A percentile compares a stretch with the other conserved stretches of the same genome.
phyloP scores from a whole-genome alignment of 2,329 filamentous ascomycete genomes.

The Fusarium brachygibbosum region DNA sequence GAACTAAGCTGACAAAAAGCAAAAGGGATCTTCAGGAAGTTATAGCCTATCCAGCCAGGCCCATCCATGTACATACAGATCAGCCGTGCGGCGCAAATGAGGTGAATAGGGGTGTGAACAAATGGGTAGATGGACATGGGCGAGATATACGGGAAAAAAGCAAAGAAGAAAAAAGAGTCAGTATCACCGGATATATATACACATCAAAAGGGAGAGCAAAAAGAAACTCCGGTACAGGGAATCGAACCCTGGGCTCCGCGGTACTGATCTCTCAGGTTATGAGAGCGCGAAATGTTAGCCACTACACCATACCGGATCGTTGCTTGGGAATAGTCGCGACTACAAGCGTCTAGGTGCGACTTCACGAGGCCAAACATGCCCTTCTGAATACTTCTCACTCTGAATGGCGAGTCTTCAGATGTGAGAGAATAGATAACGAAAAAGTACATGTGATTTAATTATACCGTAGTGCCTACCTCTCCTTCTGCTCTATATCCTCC shows the following conservation, averaged over 20 bases:
- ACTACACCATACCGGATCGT: constrained; percentile 53
- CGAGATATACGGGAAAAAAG: not conserved
- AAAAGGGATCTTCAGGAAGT: constrained; percentile 17
- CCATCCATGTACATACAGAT: not conserved
- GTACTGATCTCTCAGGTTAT: constrained; percentile 34
- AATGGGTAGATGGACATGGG: not conserved
- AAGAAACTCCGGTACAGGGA: constrained; percentile 47
- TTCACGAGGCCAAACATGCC: too few relatives aligned
- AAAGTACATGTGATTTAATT: constrained; percentile 12
- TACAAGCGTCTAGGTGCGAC: not conserved
- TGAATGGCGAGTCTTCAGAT: not conserved
- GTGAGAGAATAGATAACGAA: constrained; percentile 5
- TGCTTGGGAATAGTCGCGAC: not conserved
- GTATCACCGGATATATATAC: not conserved
- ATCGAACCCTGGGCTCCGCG: constrained; percentile 50
- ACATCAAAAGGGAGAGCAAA: not conserved
- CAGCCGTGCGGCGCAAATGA: not conserved
- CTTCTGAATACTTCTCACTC: not conserved
- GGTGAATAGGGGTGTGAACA: not conserved
- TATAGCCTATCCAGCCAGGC: not conserved
- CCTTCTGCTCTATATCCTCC: constrained; percentile 31
- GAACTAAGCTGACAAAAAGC: constrained; percentile 7
- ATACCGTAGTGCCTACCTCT: constrained; percentile 18
- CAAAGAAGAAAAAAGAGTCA: not conserved
- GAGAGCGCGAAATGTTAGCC: constrained; percentile 55